Conservation (phyloP, 2,329 filamentous ascomycete genomes). For the Epichloe festucae region DNA sequence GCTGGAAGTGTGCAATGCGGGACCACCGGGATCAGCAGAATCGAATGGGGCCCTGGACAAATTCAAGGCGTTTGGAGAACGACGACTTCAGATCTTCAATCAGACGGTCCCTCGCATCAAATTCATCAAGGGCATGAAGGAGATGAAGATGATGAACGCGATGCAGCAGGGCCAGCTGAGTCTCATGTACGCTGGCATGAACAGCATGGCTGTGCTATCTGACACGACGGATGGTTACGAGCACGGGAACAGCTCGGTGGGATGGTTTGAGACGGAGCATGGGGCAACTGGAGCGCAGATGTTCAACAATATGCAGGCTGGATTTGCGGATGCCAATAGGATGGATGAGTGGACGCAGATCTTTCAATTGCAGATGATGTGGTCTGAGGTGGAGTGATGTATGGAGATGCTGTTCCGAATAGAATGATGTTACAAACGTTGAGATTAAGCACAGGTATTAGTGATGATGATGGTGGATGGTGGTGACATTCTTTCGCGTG, state of each 20-base stretch:
- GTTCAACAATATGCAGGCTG: constrained; percentile 19
- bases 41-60: constrained; percentile 13
- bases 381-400: constrained; percentile 20
- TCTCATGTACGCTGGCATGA: constrained; percentile 21
- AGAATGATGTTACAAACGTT: no score
- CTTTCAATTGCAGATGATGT: constrained; percentile 13
- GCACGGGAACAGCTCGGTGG: constrained; percentile 22
- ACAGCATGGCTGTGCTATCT: constrained; percentile 14
- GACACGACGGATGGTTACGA: constrained; percentile 17
- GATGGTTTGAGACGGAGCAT: constrained; percentile 22
- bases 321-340: constrained; percentile 16
- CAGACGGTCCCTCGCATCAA: constrained; percentile 18
- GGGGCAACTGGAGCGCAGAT: constrained; percentile 21
- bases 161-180: constrained; percentile 21
- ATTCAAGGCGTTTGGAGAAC: constrained; percentile 16
- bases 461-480: no score
- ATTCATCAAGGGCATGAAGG: constrained; percentile 15
- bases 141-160: constrained; percentile 19
- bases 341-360: constrained; percentile 16
- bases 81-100: constrained; percentile 17
- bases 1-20: constrained; percentile 15
- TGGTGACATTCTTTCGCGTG: no score
- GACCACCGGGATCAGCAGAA: constrained; percentile 13
- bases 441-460: no score
- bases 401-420: no score